Conservation (phyloP, 2,329 filamentous ascomycete species). For the Beauveria caledonica region DNA sequence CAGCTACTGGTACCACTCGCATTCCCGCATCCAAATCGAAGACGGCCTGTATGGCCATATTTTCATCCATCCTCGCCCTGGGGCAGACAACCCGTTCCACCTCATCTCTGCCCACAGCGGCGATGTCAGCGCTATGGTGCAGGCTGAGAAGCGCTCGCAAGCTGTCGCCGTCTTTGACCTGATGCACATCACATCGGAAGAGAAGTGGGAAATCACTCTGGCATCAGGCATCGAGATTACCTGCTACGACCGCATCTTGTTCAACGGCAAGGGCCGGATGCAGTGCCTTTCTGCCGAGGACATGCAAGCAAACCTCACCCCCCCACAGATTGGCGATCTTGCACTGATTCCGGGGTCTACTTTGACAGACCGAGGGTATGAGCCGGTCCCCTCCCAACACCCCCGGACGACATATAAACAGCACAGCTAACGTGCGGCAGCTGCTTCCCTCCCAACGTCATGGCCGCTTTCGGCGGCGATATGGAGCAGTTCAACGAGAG, state of each 20-base stretch:
- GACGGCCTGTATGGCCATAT: slow-evolving; percentile 54
- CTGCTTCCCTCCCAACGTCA: slow-evolving; percentile 32
- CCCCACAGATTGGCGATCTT: slow-evolving; percentile 24
- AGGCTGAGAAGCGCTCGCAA: slow-evolving; percentile 38
- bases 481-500: slow-evolving; percentile 21
- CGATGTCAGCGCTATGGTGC: slow-evolving; percentile 33
- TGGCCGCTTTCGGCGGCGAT: slow-evolving; percentile 25
- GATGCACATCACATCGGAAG: slow-evolving; percentile 42
- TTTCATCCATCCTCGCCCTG: slow-evolving; percentile 33
- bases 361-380: slow-evolving; percentile 35
- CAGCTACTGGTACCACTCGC: slow-evolving; percentile 54
- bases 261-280: slow-evolving; percentile 53
- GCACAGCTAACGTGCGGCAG: slow-evolving; percentile 10
- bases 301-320: slow-evolving; percentile 30
- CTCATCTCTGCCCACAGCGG: slow-evolving; percentile 33
- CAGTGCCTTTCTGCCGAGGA: slow-evolving; percentile 39
- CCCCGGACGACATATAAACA: background rate
- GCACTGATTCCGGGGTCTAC: slow-evolving; percentile 19
- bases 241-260: slow-evolving; percentile 52
- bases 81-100: slow-evolving; percentile 36
- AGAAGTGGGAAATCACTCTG: slow-evolving; percentile 35
- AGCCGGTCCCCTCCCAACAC: background rate
- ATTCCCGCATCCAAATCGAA: slow-evolving; percentile 46
- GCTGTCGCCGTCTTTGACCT: slow-evolving; percentile 50
- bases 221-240: slow-evolving; percentile 38